phyloP scores from a whole-genome alignment of 2,329 filamentous ascomycete genomes.

The Claviceps humidiphila region DNA sequence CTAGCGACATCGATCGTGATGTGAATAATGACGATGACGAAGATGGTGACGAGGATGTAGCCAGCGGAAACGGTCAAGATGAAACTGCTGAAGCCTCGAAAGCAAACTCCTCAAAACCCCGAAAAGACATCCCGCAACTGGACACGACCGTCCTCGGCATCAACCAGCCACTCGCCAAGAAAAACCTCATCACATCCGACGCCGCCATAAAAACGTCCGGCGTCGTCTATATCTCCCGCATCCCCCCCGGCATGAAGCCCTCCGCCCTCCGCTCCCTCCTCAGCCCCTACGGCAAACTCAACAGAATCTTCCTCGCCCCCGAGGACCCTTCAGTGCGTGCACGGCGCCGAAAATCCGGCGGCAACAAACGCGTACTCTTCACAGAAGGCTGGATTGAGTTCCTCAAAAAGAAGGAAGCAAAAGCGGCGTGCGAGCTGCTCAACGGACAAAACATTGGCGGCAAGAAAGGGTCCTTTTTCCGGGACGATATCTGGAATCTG shows the following conservation, averaged over 20 bases:
- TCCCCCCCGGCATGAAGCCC: constrained; percentile 83
- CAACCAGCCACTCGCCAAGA: constrained; percentile 45
- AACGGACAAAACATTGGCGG: constrained; percentile 70
- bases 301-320: constrained; percentile 66
- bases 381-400: constrained; percentile 85
- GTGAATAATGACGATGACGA: constrained; percentile 15
- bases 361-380: constrained; percentile 73
- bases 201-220: constrained; percentile 59
- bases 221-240: constrained; percentile 70
- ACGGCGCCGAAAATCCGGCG: constrained; percentile 55
- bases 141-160: constrained; percentile 30
- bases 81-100: constrained; percentile 11
- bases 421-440: constrained; percentile 59
- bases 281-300: constrained; percentile 60
- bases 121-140: constrained; percentile 13
- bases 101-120: constrained; percentile 9
- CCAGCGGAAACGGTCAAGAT: not conserved
- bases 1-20: constrained; percentile 21
- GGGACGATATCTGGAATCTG: constrained; percentile 78
- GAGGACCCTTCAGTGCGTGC: constrained; percentile 56
- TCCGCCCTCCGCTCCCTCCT: constrained; percentile 63
- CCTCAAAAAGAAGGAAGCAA: constrained; percentile 59
- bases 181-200: constrained; percentile 53
- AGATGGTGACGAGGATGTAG: not conserved
- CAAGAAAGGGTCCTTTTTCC: constrained; percentile 72